phyloP scores from a whole-genome alignment of 2,329 filamentous ascomycete species.

The Xylogone sp. region DNA sequence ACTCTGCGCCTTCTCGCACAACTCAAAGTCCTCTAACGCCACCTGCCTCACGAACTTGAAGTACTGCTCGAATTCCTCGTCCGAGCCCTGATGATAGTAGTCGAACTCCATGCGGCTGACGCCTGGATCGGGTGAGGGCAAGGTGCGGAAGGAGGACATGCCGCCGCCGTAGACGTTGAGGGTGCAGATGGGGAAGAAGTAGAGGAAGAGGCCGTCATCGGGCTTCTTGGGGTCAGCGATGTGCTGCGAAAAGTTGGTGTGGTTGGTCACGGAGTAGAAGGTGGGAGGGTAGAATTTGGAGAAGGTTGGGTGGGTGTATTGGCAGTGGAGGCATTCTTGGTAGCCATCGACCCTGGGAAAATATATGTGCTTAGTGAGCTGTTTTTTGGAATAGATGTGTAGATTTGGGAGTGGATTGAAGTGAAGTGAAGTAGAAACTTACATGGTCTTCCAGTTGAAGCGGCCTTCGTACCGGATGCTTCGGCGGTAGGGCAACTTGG shows the following conservation, averaged over 20 bases:
- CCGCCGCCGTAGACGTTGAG: conserved; percentile 55
- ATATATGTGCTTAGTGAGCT: too few species aligned
- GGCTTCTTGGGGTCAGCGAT: conserved; percentile 49
- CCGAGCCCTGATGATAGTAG: conserved; percentile 48
- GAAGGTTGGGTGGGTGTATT: conserved; percentile 55
- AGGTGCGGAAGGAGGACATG: conserved; percentile 53
- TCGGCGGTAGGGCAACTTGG: conserved; percentile 44
- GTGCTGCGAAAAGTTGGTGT: conserved; percentile 52
- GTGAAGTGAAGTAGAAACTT: too few species aligned
- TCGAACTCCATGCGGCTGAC: conserved; percentile 55
- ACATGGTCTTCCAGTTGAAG: conserved; percentile 60
- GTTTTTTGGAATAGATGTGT: too few species aligned
- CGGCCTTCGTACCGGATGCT: conserved; percentile 51
- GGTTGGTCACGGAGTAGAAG: conserved; percentile 51
- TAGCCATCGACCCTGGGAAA: conserved; percentile 48
- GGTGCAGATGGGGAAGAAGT: conserved; percentile 54
- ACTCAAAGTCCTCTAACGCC: conserved; percentile 51
- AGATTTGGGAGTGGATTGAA: too few species aligned
- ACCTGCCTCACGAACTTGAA: conserved; percentile 53
- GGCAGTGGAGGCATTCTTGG: conserved; percentile 55
- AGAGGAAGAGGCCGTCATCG: conserved; percentile 51
- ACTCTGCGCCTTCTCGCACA: conserved; percentile 52
- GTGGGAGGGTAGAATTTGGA: conserved; percentile 50
- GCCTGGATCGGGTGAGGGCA: conserved; percentile 44
- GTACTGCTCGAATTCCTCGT: conserved; percentile 52